Evolutionary conservation across 2,329 filamentous ascomycete species (phyloP).

Genomic region (Diaporthe destruens): DNA sequence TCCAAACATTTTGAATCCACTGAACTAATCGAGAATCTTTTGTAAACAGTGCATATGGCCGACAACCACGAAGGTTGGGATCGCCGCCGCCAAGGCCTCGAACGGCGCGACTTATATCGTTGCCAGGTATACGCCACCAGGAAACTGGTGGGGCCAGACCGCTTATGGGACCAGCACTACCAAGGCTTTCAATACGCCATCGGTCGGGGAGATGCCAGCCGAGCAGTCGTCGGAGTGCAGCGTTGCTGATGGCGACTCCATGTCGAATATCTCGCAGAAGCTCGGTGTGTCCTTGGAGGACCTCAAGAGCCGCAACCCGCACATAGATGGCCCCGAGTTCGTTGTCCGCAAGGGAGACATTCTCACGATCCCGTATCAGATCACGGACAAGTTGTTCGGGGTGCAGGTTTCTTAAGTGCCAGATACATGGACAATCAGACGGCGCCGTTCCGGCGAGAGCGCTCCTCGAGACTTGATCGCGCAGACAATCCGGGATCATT

Average conservation of each 20-base stretch:
- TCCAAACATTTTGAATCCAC: neutral
- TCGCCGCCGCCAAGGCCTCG: conserved; percentile 36
- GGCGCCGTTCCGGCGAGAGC: neutral
- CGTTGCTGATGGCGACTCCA: conserved; percentile 6
- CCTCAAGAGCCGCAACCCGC: conserved; percentile 17
- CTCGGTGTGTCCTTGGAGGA: conserved; percentile 7
- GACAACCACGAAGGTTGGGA: conserved; percentile 39
- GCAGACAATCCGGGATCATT: neutral
- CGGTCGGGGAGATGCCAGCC: too few relatives aligned
- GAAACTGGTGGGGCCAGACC: conserved; percentile 33
- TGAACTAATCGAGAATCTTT: too few relatives aligned
- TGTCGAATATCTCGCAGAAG: neutral
- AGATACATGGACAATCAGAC: neutral
- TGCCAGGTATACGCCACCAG: conserved; percentile 37
- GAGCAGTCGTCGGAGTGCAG: neutral
- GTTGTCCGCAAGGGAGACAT: neutral
- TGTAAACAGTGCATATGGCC: conserved; percentile 40
- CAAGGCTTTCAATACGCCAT: too few relatives aligned
- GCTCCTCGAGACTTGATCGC: neutral
- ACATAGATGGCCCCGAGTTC: neutral
- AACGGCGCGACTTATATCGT: conserved; percentile 40
- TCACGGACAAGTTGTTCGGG: neutral
- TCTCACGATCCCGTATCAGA: conserved; percentile 1
- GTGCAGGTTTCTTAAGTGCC: conserved; percentile 1
- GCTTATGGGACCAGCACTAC: neutral